Base-by-base conservation (phyloP, 192 early-diverging fungal genomes). In the Rhizophlyctis rosea region DNA sequence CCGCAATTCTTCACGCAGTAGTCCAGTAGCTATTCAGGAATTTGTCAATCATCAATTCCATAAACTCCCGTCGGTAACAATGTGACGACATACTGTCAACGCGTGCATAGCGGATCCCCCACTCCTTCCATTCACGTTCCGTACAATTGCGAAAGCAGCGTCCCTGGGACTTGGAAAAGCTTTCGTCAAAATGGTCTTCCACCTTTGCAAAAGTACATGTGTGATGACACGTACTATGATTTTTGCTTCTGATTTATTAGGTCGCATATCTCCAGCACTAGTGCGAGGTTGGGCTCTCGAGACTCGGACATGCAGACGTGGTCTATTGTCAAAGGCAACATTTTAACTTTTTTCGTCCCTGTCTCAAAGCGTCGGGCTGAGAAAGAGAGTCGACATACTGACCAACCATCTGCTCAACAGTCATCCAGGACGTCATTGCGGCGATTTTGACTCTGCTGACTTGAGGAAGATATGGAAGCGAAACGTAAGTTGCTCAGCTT, bases 1-100 rank as follows among this genome's bases (percentile, higher is more conserved):
- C 96, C 96, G 70, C 98, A 98, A 72, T 98, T 99, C 76, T 99
- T 99, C 64, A 97, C 91, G 62, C 94, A 91, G 64, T 93, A 90
- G 71, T 99, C 98, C 25, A 99, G 80, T 3, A 99, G 81, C 87
- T 86, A 59, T 27, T 55, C 62, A 24, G 55, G 51, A 49, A 64
- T 52, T 44, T 55, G 34, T 4, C 23, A 44, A 29, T 35, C n/a
- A 33, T 18, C 16, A 3, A 53, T 58, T 23, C 23, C 23, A 21
- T 11, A 35, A 23, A 58, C 32, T 21, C 23, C n/a, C 57, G 2
- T 35, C 23, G 25, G 33, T 65, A 48, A 32, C 27, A 9, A 39
- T 36, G 49, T 33, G 1, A 18, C 49, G 34, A 34, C 61, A 27
- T 77, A 88, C 89, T 63, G 78, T 77, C 36, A 89, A 71, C 16